A percentile compares a stretch with the other conserved stretches of the same genome.
phyloP scores from a whole-genome alignment of 2,329 filamentous ascomycete species.

The Tolypocladium tundrense region DNA sequence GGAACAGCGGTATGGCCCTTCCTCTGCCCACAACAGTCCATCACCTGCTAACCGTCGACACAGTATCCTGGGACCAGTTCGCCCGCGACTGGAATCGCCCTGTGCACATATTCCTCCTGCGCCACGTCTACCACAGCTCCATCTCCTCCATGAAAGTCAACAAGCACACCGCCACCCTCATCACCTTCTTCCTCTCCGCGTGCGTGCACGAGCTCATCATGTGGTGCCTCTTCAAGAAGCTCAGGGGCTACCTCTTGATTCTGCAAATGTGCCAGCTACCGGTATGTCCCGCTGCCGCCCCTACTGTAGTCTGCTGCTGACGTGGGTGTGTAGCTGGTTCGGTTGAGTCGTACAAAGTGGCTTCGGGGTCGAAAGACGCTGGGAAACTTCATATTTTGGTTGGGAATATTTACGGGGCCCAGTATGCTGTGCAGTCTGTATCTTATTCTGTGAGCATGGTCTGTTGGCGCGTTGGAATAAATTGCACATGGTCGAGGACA shows the following conservation, averaged over 20 bases:
- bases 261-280: constrained; percentile 68
- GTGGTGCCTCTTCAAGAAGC: constrained; percentile 71
- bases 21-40: neutral
- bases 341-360: constrained; percentile 55
- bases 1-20: constrained; percentile 40
- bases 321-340: constrained; percentile 38
- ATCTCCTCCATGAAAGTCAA: constrained; percentile 64
- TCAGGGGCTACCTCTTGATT: constrained; percentile 63
- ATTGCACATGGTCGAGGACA: neutral
- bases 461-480: neutral
- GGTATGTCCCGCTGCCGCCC: constrained; percentile 18
- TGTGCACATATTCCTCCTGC: constrained; percentile 66
- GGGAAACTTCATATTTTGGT: constrained; percentile 69
- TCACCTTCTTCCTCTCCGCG: constrained; percentile 64
- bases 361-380: constrained; percentile 51
- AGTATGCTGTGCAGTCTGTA: constrained; percentile 55
- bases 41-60: neutral
- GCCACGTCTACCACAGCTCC: constrained; percentile 70
- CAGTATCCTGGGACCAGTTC: constrained; percentile 63
- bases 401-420: constrained; percentile 67
- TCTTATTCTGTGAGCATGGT: constrained; percentile 35
- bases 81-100: constrained; percentile 71
- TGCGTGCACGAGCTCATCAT: constrained; percentile 68
- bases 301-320: neutral
- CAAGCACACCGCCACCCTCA: constrained; percentile 60